A percentile compares a stretch with the other conserved stretches of the same genome.
Evolutionary conservation across 192 early-diverging fungal genomes (phyloP).

Genomic region (Backusella tuberculispora): DNA sequence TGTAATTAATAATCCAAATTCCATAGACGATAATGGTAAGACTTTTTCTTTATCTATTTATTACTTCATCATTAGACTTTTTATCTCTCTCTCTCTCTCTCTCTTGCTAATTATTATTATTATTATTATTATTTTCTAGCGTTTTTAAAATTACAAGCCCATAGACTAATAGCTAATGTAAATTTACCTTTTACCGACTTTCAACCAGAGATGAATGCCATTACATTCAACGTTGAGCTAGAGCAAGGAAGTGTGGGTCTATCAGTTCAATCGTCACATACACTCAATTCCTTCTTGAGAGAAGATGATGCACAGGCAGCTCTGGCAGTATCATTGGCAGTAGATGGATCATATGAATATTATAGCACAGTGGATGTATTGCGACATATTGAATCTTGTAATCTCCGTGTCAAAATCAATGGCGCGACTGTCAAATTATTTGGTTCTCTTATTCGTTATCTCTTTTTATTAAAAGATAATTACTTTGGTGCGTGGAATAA

Average conservation of each 20-base stretch:
- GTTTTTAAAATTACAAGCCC: slow-evolving; percentile 34
- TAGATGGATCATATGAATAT: slow-evolving; percentile 59
- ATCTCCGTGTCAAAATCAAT: slow-evolving; percentile 49
- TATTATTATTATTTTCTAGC: slow-evolving; percentile 26
- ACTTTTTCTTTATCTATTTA: too few species aligned
- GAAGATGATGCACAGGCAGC: slow-evolving; percentile 56
- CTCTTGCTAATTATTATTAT: background rate
- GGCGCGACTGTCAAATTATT: slow-evolving; percentile 63
- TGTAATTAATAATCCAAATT: slow-evolving; percentile 73
- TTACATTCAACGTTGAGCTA: slow-evolving; percentile 60
- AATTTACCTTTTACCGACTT: slow-evolving; percentile 61
- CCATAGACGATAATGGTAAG: slow-evolving; percentile 73
- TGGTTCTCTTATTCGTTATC: slow-evolving; percentile 67
- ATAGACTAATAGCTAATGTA: slow-evolving; percentile 44
- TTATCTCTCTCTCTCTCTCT: too few species aligned
- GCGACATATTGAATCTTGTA: slow-evolving; percentile 54
- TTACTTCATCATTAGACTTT: too few species aligned
- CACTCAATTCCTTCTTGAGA: slow-evolving; percentile 64
- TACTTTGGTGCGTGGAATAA: slow-evolving; percentile 67
- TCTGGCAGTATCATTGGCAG: slow-evolving; percentile 37
- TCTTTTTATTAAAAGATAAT: slow-evolving; percentile 72
- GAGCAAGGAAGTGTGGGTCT: slow-evolving; percentile 51
- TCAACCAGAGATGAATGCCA: slow-evolving; percentile 55
- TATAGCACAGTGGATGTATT: slow-evolving; percentile 52
- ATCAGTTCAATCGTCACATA: slow-evolving; percentile 63